These are phyloP conservation scores for Scheffersomyces parashehatae DNA, from an alignment of 1,139 yeast species.

Conservation along the genomic window DNA sequence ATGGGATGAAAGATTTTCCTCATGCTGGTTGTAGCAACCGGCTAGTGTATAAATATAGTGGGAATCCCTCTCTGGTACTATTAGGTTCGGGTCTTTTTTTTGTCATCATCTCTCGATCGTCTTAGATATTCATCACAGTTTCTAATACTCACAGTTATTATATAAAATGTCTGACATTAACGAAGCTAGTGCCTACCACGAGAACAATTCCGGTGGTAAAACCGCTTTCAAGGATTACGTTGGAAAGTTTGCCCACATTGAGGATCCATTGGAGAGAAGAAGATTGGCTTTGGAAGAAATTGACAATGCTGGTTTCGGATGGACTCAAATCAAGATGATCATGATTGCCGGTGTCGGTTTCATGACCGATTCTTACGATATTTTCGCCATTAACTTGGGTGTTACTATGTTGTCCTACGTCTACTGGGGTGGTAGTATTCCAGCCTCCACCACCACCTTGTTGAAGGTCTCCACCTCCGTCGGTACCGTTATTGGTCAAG, in stretches of 20 bases:
- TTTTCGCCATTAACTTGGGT: constrained; percentile 85
- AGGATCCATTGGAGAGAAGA: constrained; percentile 87
- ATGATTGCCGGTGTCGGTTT: constrained; percentile 93
- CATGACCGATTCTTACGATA: constrained; percentile 89
- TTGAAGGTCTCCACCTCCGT: constrained; percentile 87
- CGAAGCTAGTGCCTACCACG: constrained; percentile 18
- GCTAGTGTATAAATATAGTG: too few relatives aligned
- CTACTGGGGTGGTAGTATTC: constrained; percentile 63
- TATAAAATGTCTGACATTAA: constrained; percentile 25
- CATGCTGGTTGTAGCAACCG: too few relatives aligned
- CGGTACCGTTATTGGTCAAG: constrained; percentile 92
- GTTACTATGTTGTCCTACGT: constrained; percentile 73
- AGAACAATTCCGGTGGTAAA: constrained; percentile 63
- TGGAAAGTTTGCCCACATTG: constrained; percentile 80
- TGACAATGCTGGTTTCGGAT: constrained; percentile 80
- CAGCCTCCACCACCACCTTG: constrained; percentile 69
- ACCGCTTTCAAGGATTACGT: constrained; percentile 87
- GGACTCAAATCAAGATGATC: constrained; percentile 88
- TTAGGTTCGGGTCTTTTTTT: too few relatives aligned
- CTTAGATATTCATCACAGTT: too few relatives aligned
- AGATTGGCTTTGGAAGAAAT: constrained; percentile 86
- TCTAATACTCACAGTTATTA: too few relatives aligned
- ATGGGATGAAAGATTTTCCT: too few relatives aligned
- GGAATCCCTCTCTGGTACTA: too few relatives aligned
- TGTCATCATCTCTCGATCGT: too few relatives aligned